A percentile compares a stretch with the other conserved stretches of the same genome.
Conservation (phyloP, 768 basidiomycete species). For the Asterophora parasitica region DNA sequence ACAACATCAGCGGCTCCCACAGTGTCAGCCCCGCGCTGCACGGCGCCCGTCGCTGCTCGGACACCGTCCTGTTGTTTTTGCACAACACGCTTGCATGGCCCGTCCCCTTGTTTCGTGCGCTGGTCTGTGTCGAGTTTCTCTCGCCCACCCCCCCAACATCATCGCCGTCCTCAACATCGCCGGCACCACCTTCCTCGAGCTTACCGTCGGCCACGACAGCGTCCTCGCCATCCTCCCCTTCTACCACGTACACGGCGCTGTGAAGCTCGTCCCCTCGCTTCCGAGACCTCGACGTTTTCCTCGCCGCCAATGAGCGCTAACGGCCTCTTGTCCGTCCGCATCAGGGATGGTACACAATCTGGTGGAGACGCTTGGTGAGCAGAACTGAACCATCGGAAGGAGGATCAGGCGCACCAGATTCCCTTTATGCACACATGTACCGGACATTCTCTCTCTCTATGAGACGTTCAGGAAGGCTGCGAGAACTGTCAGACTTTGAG, state of each 20-base stretch:
- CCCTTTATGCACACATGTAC: too few species aligned
- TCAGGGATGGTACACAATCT: too few species aligned
- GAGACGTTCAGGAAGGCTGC: too few species aligned
- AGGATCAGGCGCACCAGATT: too few species aligned
- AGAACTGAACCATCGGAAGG: too few species aligned
- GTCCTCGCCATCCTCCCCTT: constrained; percentile 64
- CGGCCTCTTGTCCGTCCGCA: too few species aligned
- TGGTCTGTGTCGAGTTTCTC: constrained; percentile 21
- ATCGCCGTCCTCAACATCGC: constrained; percentile 54
- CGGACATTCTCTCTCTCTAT: too few species aligned
- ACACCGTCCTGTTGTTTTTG: constrained; percentile 63
- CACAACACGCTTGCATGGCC: constrained; percentile 60
- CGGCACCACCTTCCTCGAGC: constrained; percentile 35
- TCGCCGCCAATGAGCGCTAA: constrained; percentile 60
- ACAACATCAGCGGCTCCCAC: constrained; percentile 37
- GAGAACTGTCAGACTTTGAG: too few species aligned
- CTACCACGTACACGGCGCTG: constrained; percentile 47
- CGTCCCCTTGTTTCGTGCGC: constrained; percentile 40
- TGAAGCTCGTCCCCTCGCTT: constrained; percentile 66
- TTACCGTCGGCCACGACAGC: constrained; percentile 38
- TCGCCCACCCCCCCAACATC: constrained; percentile 60
- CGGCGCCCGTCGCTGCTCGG: constrained; percentile 39
- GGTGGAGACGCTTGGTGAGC: too few species aligned
- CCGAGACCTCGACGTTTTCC: constrained; percentile 65
- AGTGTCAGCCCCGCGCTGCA: constrained; percentile 49